Evolutionary conservation across 768 basidiomycete species (phyloP).

Genomic region (Podaxis mareebaensis): DNA sequence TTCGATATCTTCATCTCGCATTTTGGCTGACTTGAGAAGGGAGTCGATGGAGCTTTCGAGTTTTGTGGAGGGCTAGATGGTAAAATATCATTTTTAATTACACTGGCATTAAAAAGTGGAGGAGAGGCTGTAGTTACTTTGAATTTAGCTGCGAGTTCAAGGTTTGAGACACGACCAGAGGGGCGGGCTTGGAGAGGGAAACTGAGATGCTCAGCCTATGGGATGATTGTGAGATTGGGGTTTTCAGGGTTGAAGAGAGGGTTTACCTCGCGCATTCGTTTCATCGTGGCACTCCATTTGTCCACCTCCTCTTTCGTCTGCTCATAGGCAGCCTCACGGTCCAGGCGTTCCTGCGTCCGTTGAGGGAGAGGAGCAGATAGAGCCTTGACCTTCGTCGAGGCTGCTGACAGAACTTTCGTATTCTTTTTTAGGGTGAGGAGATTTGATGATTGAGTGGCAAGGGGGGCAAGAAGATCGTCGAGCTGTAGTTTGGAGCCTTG

Average conservation of each 20-base stretch:
- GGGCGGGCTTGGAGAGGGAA: conserved; percentile 78
- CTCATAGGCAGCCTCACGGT: conserved; percentile 93
- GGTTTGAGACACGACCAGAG: conserved; percentile 59
- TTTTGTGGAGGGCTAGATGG: conserved; percentile 70
- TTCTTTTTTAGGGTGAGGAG: conserved; percentile 70
- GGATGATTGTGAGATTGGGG: conserved; percentile 6
- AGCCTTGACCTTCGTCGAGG: conserved; percentile 54
- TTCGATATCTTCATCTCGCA: conserved; percentile 79
- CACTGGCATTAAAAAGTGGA: background rate
- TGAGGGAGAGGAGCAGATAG: conserved; percentile 85
- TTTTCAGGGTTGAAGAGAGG: background rate
- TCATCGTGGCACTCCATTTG: conserved; percentile 94
- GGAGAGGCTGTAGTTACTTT: conserved; percentile 47
- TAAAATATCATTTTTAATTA: background rate
- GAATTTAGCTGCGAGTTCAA: conserved; percentile 82
- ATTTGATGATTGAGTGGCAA: conserved; percentile 62
- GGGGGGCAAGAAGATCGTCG: conserved; percentile 76
- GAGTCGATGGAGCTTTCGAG: conserved; percentile 84
- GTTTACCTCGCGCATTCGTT: conserved; percentile 81
- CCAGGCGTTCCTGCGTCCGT: conserved; percentile 84
- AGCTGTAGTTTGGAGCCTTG: conserved; percentile 61
- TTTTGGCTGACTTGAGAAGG: conserved; percentile 77
- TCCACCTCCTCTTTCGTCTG: conserved; percentile 89
- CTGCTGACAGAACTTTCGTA: conserved; percentile 55
- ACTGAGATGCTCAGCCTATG: conserved; percentile 80